phyloP scores from a whole-genome alignment of 768 basidiomycete genomes.

The Daedalea quercina region DNA sequence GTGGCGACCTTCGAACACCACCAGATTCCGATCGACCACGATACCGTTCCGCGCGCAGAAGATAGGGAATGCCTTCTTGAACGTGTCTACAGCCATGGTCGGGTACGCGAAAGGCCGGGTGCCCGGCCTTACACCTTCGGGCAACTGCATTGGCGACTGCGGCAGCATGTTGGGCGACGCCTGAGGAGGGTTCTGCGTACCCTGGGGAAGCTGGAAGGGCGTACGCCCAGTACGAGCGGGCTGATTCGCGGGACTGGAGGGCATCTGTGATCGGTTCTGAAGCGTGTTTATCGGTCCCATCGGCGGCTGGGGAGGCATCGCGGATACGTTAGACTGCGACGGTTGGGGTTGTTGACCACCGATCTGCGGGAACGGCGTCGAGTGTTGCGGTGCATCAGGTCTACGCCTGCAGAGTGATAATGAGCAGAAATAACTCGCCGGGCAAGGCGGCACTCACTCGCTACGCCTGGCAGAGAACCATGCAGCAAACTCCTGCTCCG shows the following conservation, averaged over 20 bases:
- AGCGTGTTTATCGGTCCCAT: slow-evolving; percentile 8
- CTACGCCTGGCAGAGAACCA: no score
- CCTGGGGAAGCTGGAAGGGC: slow-evolving; percentile 7
- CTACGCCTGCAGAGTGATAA: no score
- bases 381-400: no score
- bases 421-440: no score
- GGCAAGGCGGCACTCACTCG: no score
- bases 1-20: slow-evolving; percentile 44
- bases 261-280: slow-evolving; percentile 8
- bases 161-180: slow-evolving; percentile 4
- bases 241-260: slow-evolving; percentile 5
- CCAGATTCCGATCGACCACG: slow-evolving; percentile 32
- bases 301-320: slow-evolving; percentile 2
- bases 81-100: slow-evolving; percentile 44
- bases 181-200: not conserved
- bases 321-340: no score
- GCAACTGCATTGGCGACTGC: slow-evolving; percentile 1
- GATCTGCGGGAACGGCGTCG: no score
- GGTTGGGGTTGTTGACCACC: no score
- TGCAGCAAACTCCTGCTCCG: no score
- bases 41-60: slow-evolving; percentile 39
- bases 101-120: slow-evolving; percentile 27
- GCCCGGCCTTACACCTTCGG: not conserved
- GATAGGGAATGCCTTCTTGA: slow-evolving; percentile 44
- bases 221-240: slow-evolving; percentile 5